Evolutionary conservation across 768 basidiomycete species (phyloP).

Genomic region (Trichaptum fuscoviolaceum): DNA sequence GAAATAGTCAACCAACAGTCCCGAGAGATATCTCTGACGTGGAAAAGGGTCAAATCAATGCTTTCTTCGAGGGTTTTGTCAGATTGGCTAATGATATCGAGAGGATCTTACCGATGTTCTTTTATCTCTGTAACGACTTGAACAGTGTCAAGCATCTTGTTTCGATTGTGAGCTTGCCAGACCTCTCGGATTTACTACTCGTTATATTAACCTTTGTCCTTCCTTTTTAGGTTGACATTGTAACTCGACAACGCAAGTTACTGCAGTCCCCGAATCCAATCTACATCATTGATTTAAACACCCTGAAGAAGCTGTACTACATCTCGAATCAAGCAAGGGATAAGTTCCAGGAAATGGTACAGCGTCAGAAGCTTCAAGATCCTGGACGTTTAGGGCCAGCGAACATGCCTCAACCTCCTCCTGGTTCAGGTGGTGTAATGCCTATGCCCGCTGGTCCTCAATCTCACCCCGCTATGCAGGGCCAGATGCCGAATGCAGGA

Average conservation of each 20-base stretch:
- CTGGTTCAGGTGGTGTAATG: neutral
- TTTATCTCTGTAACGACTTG: constrained; percentile 41
- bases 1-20: constrained; percentile 24
- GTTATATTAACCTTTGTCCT: constrained; percentile 19
- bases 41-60: constrained; percentile 48
- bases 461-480: constrained; percentile 23
- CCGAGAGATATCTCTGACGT: constrained; percentile 42
- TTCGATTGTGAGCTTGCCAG: constrained; percentile 42
- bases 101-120: constrained; percentile 41
- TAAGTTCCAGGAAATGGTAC: neutral
- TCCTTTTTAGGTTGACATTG: constrained; percentile 35
- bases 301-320: constrained; percentile 36
- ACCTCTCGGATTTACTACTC: no score
- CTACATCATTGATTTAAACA: constrained; percentile 30
- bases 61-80: constrained; percentile 43
- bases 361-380: neutral
- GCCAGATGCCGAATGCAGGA: constrained; percentile 18
- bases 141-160: constrained; percentile 45
- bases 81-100: constrained; percentile 46
- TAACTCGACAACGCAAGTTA: constrained; percentile 30
- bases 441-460: neutral
- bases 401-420: neutral
- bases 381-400: neutral
- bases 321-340: neutral
- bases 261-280: constrained; percentile 20